These are phyloP conservation scores for Hordeum pubiflorum DNA, from an alignment of 202 grass and related monocot species.

Conservation along the genomic window DNA sequence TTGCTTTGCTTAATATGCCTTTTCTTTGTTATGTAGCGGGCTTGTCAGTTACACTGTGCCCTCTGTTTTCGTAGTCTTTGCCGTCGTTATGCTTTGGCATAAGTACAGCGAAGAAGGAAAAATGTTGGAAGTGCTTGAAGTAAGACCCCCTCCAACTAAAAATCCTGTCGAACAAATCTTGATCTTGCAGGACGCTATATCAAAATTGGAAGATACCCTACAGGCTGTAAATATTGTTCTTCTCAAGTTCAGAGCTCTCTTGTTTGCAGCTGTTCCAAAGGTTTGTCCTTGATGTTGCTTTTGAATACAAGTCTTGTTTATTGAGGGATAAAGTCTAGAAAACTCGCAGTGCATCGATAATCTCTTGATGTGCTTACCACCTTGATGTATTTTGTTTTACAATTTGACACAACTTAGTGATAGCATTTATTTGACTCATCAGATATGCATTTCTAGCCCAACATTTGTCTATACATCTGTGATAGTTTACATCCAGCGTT, in stretches of 20 bases:
- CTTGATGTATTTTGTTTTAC: not conserved
- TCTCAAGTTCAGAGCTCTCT: constrained; percentile 70
- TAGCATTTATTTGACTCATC: not conserved
- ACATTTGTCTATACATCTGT: not conserved
- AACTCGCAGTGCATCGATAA: not conserved
- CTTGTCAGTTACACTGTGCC: constrained; percentile 43
- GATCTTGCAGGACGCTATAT: constrained; percentile 58
- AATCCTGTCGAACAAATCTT: constrained; percentile 78
- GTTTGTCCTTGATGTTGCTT: constrained; percentile 27
- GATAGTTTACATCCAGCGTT: not conserved
- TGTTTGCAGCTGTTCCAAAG: constrained; percentile 67
- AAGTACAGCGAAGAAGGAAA: constrained; percentile 46
- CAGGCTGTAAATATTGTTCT: constrained; percentile 64
- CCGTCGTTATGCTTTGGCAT: constrained; percentile 51
- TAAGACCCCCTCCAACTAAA: constrained; percentile 55
- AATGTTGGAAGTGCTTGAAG: constrained; percentile 52
- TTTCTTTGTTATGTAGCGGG: constrained; percentile 40
- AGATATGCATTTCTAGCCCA: not conserved
- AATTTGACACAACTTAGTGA: constrained; percentile 5
- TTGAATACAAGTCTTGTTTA: not conserved
- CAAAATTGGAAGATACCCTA: constrained; percentile 55
- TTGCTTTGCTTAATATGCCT: not conserved
- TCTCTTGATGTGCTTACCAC: not conserved
- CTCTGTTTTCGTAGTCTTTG: constrained; percentile 37
- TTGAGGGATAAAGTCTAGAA: not conserved